Conservation (phyloP, 1,284 basidiomycete species). For the Cystobasidiaceae sp. region DNA sequence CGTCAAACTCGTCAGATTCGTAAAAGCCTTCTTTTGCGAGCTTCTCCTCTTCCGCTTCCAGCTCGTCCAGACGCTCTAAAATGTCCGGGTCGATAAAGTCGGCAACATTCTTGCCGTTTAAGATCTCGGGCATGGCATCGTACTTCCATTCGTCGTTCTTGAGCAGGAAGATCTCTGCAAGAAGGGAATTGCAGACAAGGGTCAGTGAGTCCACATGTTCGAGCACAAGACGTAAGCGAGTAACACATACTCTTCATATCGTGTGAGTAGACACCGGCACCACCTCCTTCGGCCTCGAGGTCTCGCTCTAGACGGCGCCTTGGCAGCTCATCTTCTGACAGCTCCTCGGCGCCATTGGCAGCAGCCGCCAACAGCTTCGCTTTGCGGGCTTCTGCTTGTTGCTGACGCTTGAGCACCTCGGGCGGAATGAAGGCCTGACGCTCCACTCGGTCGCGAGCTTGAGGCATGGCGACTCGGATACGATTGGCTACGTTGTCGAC, state of each 20-base stretch:
- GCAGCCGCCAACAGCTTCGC: conserved; percentile 1
- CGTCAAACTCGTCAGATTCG: conserved; percentile 68
- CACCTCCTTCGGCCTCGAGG: conserved; percentile 73
- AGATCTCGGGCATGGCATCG: conserved; percentile 91
- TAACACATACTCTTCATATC: conserved; percentile 69
- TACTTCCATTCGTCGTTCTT: conserved; percentile 91
- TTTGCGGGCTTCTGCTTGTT: conserved; percentile 19
- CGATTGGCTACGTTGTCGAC: conserved; percentile 86
- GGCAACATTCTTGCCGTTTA: conserved; percentile 97
- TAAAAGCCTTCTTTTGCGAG: conserved; percentile 94
- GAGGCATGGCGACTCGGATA: conserved; percentile 86
- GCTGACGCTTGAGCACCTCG: conserved; percentile 56
- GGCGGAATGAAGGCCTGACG: conserved; percentile 83
- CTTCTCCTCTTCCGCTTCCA: conserved; percentile 94
- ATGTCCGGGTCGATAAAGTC: conserved; percentile 99
- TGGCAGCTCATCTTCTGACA: conserved; percentile 47
- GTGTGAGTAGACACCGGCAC: conserved; percentile 82
- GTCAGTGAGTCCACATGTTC: conserved; percentile 46
- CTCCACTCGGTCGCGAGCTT: conserved; percentile 75
- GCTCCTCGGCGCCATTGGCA: conserved; percentile 69
- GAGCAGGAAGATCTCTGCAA: conserved; percentile 79
- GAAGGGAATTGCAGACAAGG: conserved; percentile 47
- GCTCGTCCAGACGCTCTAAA: conserved; percentile 87
- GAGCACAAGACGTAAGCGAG: neutral
- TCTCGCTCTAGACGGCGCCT: conserved; percentile 68